Percentiles rank a stretch among this genome's conserved stretches.
Evolutionary conservation across 2,329 filamentous ascomycete genomes (phyloP).

Genomic region (Colletotrichum acutatum): DNA sequence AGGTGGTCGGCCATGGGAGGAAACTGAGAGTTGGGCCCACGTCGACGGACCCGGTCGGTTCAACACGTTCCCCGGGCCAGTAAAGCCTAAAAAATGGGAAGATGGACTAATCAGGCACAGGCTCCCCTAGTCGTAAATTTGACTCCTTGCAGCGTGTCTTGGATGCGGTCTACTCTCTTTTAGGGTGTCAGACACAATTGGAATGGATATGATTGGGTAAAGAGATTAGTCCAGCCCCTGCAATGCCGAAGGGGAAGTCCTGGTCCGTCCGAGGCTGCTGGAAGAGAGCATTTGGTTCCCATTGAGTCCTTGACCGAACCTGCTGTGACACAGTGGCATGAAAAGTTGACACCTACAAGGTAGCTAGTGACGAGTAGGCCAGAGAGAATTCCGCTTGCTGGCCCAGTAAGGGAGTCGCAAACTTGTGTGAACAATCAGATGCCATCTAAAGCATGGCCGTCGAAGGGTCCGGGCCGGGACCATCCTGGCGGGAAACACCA

Average conservation of each 20-base stretch:
- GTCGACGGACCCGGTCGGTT: constrained; percentile 32
- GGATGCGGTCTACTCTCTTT: constrained; percentile 19
- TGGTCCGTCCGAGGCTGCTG: constrained; percentile 6
- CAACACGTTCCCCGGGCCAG: constrained; percentile 29
- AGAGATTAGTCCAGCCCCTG: background rate
- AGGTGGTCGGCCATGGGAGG: background rate
- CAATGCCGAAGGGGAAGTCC: constrained; percentile 4
- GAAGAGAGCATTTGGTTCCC: background rate
- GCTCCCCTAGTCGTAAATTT: constrained; percentile 16
- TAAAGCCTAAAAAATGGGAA: constrained; percentile 33
- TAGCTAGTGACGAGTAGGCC: background rate
- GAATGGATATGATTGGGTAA: constrained; percentile 19
- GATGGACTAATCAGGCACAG: constrained; percentile 15
- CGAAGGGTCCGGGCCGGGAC: constrained; percentile 14
- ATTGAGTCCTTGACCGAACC: background rate
- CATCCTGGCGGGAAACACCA: constrained; percentile 7
- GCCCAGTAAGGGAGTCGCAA: constrained; percentile 2
- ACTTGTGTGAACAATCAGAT: background rate
- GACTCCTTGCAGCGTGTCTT: constrained; percentile 19
- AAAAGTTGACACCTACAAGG: no score
- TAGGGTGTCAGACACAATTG: constrained; percentile 17
- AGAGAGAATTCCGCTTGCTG: background rate
- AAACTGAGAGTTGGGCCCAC: constrained; percentile 9
- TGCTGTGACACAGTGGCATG: background rate
- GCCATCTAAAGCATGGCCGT: background rate